Conservation (phyloP, 2,329 filamentous ascomycete genomes). For the Venturia pyrina region DNA sequence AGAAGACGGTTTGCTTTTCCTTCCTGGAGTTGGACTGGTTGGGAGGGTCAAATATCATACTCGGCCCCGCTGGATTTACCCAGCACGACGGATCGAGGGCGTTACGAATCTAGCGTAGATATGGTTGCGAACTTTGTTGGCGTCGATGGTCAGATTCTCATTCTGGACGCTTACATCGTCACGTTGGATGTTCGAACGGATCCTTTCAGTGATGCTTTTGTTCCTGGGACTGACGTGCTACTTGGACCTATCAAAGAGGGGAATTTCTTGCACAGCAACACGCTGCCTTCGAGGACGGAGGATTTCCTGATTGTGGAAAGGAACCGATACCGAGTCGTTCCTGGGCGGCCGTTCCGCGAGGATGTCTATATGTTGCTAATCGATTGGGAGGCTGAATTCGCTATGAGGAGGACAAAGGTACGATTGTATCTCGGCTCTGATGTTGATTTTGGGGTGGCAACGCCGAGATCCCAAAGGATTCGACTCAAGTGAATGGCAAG, state of each 20-base stretch:
- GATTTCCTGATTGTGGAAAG: constrained; percentile 7
- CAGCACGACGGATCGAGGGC: neutral
- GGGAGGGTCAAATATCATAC: constrained; percentile 9
- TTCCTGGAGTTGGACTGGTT: constrained; percentile 8
- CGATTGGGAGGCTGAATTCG: neutral
- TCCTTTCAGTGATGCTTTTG: constrained; percentile 7
- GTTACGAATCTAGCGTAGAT: neutral
- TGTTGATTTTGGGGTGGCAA: neutral
- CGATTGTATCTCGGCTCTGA: constrained; percentile 5
- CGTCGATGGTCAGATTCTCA: neutral
- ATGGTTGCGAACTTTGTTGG: neutral
- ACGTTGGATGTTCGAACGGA: neutral
- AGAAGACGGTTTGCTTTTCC: constrained; percentile 6
- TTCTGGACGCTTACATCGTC: neutral
- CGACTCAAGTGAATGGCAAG: neutral
- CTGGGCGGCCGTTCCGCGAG: neutral
- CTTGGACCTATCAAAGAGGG: constrained; percentile 5
- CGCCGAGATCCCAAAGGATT: neutral
- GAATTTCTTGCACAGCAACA: constrained; percentile 3
- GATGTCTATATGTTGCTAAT: constrained; percentile 8
- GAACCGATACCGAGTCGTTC: neutral
- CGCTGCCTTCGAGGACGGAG: neutral
- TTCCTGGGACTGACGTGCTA: constrained; percentile 2
- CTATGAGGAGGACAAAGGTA: constrained; percentile 6
- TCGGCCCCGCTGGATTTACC: neutral